Conservation (phyloP, 208 protist genomes). For the Crithidia acanthocephali region DNA sequence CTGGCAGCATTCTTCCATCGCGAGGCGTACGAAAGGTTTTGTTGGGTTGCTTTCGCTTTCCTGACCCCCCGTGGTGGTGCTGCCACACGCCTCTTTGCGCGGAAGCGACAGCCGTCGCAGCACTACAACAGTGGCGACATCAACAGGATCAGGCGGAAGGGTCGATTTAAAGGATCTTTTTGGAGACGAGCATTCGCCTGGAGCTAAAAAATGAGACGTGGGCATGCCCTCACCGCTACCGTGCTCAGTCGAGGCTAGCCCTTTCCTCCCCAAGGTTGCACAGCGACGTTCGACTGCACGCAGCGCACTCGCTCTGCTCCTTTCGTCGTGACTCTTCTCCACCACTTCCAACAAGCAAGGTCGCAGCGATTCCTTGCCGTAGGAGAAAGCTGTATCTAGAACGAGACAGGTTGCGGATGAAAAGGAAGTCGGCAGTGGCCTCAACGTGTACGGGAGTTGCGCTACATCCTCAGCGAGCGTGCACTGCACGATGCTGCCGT, state of each 20-base stretch:
- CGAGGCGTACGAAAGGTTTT: constrained; percentile 51
- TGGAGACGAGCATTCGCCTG: neutral
- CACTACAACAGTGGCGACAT: constrained; percentile 43
- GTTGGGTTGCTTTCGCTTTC: neutral
- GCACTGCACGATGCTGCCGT: constrained; percentile 68
- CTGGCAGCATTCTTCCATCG: constrained; percentile 77
- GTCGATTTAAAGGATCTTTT: neutral
- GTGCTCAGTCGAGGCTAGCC: neutral
- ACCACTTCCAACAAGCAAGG: constrained; percentile 12
- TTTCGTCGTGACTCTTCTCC: neutral
- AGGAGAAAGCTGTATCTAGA: constrained; percentile 9
- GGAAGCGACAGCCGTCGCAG: constrained; percentile 42
- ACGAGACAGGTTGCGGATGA: neutral
- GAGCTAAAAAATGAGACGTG: neutral
- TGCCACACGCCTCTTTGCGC: constrained; percentile 32
- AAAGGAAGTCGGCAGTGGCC: neutral
- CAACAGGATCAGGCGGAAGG: constrained; percentile 1
- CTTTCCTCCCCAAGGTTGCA: neutral
- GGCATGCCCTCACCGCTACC: neutral
- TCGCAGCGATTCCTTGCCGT: constrained; percentile 9
- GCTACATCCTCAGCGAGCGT: constrained; percentile 29
- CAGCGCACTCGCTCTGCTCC: neutral
- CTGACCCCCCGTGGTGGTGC: neutral
- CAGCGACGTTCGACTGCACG: constrained; percentile 9
- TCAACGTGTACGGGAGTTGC: constrained; percentile 19